Conservation (phyloP, 345 rosid species). For the Citrus inodora region DNA sequence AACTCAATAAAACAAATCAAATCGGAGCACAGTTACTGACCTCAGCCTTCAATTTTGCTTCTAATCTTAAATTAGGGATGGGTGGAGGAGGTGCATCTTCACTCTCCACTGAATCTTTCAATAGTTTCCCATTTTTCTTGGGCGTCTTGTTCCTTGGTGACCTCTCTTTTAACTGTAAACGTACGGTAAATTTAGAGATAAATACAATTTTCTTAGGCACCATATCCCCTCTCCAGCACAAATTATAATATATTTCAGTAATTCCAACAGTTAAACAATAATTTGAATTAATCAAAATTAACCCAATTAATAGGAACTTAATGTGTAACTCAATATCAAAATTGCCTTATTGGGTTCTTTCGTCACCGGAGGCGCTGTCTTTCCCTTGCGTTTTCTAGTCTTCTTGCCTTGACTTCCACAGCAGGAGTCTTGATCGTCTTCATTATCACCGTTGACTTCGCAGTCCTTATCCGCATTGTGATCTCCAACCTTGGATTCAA, state of each 20-base stretch:
- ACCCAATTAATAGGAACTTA: neutral
- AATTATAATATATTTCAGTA: no score
- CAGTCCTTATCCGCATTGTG: conserved; percentile 22
- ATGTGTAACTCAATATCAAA: neutral
- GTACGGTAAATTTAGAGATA: neutral
- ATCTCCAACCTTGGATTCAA: conserved; percentile 27
- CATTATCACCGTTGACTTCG: conserved; percentile 15
- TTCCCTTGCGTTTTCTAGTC: conserved; percentile 46
- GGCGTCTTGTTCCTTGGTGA: conserved; percentile 51
- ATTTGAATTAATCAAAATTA: neutral
- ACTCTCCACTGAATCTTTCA: conserved; percentile 18
- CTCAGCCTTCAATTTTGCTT: conserved; percentile 81
- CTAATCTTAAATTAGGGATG: conserved; percentile 65
- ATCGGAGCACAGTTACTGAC: conserved; percentile 33
- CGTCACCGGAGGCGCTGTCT: conserved; percentile 33
- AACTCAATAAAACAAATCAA: neutral
- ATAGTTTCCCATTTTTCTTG: conserved; percentile 39
- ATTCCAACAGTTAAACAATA: neutral
- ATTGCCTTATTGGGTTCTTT: conserved; percentile 53
- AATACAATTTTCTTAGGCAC: neutral
- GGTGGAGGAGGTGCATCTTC: conserved; percentile 26
- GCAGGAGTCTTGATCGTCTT: conserved; percentile 25
- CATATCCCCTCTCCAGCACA: no score
- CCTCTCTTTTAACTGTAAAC: conserved; percentile 32
- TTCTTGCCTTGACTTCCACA: conserved; percentile 61